Evolutionary conservation across 768 basidiomycete genomes (phyloP), one percentile per base, ranked within the genome.

Genomic region (Hygrocybe punicea): DNA sequence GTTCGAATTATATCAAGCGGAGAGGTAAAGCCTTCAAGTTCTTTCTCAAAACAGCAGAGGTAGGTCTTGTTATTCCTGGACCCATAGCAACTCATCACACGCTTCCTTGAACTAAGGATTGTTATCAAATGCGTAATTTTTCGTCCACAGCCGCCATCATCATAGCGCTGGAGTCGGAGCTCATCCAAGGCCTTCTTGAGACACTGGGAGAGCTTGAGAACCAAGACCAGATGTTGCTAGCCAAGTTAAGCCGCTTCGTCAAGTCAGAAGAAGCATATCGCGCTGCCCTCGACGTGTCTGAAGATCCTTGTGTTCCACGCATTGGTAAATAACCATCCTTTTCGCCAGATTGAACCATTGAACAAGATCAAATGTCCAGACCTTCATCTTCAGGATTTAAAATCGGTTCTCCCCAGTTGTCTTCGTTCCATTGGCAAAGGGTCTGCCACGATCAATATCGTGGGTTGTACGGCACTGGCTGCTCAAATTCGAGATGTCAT

Each of bases 41-140:
- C 16, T 56, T 56, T 39, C 44, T 56, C 47, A 35, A 50, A 7
- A 49, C 36, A 35, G 55, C 55, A 4, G 36, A 49, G 23, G 55
- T 56, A 34, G 13, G 47, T 16, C 24, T 47, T 11, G 14, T 11
- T 44, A 5, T 46, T 55, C 17, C 39, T 29, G 53, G 8, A 46
- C 2, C 2, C 7, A 25, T 13, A 47, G 17, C 45, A 13, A 7
- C 17, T 33, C 10, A 34, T n/a, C 44, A 6, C 2, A 35, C 19
- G 14, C 9, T 35, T 2, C 29, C 34, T 36, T 35, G 4, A 9
- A 19, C n/a, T 34, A 36, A 55, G 55, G 35, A 17, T 36, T 56
- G 55, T n/a, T 49, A 34, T 16, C n/a, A 56, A 21, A 49, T 49
- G 42, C 55, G 55, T 16, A 56, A 56, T 36, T 56, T 48, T 17